These are phyloP conservation scores for Plasmodium gallinaceum DNA, from an alignment of 169 alveolate genomes.

Conservation along the genomic window DNA sequence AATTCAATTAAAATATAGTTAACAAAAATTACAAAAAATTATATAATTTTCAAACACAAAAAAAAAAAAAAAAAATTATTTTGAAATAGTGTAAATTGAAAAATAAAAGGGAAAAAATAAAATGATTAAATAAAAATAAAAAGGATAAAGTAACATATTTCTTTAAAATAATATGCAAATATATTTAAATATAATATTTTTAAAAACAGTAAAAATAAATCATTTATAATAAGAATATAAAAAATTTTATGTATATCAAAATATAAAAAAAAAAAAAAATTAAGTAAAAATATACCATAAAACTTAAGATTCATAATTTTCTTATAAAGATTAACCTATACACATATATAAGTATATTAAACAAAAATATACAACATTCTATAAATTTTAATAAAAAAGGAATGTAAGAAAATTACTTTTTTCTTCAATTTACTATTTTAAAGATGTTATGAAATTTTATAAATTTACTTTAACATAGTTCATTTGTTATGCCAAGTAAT, in stretches of 20 bases:
- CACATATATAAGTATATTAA: no score
- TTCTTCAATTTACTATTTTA: no score
- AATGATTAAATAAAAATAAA: not conserved
- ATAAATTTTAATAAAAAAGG: no score
- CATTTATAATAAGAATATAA: not conserved
- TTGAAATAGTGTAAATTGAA: no score
- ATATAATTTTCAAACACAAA: not conserved
- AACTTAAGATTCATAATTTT: no score
- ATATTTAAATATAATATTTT: not conserved
- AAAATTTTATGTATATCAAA: not conserved
- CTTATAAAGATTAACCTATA: no score
- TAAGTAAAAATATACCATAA: not conserved
- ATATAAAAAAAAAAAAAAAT: not conserved
- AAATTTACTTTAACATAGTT: no score
- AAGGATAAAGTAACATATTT: no score
- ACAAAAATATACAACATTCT: no score
- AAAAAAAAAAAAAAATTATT: not conserved
- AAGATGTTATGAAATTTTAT: no score
- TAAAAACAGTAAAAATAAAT: not conserved
- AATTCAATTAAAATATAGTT: not conserved
- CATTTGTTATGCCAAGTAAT: no score
- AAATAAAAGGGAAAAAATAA: not conserved
- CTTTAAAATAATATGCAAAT: not conserved
- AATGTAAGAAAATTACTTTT: no score
- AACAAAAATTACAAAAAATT: conserved; percentile 5